phyloP scores from a whole-genome alignment of 2,329 filamentous ascomycete genomes.

The Alternaria ethzedia region DNA sequence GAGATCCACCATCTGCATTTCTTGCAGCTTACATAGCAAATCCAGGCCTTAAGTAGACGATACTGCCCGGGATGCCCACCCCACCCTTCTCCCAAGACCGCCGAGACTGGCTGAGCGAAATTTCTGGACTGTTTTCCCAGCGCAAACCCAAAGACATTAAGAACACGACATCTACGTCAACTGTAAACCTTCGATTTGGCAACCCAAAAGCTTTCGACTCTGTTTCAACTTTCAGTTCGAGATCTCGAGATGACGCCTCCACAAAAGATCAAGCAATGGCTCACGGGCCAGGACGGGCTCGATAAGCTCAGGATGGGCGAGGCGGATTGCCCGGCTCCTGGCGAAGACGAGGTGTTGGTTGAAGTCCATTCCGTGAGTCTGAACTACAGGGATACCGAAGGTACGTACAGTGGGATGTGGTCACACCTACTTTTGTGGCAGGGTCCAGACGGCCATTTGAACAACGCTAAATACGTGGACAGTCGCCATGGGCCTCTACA shows the following conservation, averaged over 20 bases:
- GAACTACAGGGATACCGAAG: slow-evolving; percentile 61
- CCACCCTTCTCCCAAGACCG: slow-evolving; percentile 45
- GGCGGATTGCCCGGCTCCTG: slow-evolving; percentile 41
- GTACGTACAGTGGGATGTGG: slow-evolving; percentile 20
- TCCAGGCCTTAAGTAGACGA: not conserved
- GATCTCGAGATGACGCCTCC: slow-evolving; percentile 28
- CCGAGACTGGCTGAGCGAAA: slow-evolving; percentile 45
- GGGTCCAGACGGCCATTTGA: not conserved
- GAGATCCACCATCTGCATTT: slow-evolving; percentile 8
- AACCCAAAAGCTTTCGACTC: slow-evolving; percentile 15
- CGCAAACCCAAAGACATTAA: slow-evolving; percentile 19
- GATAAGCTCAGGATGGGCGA: slow-evolving; percentile 49
- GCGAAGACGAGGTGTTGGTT: slow-evolving; percentile 57
- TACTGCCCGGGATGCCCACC: slow-evolving; percentile 37
- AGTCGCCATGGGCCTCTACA: slow-evolving; percentile 72
- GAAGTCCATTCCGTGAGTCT: slow-evolving; percentile 60
- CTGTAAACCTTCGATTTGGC: not conserved
- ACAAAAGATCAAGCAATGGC: slow-evolving; percentile 50
- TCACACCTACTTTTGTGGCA: not conserved
- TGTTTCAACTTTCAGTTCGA: slow-evolving; percentile 11
- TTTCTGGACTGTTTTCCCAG: slow-evolving; percentile 34
- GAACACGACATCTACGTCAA: slow-evolving; percentile 16
- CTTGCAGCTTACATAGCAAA: slow-evolving; percentile 4
- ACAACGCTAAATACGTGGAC: slow-evolving; percentile 12
- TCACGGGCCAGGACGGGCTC: slow-evolving; percentile 52